A percentile compares a stretch with the other conserved stretches of the same genome.
phyloP scores from a whole-genome alignment of 208 protist genomes.

The Leishmania mexicana region DNA sequence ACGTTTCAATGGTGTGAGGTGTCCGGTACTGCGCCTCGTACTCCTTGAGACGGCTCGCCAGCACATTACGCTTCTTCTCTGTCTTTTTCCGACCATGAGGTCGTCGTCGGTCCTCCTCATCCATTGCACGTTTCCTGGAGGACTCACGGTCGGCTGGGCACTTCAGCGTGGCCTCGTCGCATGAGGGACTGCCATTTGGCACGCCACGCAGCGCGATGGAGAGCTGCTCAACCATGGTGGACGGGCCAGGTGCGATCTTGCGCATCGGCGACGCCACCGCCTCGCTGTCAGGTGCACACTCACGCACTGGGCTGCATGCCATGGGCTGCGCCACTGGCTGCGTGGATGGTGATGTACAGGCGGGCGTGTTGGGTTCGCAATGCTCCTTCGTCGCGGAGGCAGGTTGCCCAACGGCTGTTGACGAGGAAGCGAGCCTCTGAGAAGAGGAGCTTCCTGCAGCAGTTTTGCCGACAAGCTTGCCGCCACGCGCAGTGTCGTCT shows the following conservation, averaged over 20 bases:
- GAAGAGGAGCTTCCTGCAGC: neutral
- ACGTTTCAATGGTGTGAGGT: constrained; percentile 38
- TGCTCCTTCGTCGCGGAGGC: neutral
- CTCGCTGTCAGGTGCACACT: neutral
- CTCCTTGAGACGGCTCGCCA: constrained; percentile 50
- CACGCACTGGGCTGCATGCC: neutral
- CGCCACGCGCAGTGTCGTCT: neutral
- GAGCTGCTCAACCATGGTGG: constrained; percentile 8
- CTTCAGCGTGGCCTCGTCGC: neutral
- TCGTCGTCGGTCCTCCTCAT: neutral
- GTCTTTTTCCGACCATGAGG: neutral
- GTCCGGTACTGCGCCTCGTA: constrained; percentile 58
- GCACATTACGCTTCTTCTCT: constrained; percentile 17
- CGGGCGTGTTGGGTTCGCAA: neutral
- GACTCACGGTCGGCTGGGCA: neutral
- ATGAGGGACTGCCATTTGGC: neutral
- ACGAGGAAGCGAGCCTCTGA: neutral
- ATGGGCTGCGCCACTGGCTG: neutral
- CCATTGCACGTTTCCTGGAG: neutral
- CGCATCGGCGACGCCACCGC: neutral
- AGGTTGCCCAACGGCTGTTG: neutral
- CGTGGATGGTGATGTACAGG: neutral
- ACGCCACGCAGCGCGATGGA: neutral
- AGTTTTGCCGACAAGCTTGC: neutral
- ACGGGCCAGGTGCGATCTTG: neutral